Evolutionary conservation across 495 filamentous ascomycete species (phyloP).

Genomic region (Annulohypoxylon stygium): DNA sequence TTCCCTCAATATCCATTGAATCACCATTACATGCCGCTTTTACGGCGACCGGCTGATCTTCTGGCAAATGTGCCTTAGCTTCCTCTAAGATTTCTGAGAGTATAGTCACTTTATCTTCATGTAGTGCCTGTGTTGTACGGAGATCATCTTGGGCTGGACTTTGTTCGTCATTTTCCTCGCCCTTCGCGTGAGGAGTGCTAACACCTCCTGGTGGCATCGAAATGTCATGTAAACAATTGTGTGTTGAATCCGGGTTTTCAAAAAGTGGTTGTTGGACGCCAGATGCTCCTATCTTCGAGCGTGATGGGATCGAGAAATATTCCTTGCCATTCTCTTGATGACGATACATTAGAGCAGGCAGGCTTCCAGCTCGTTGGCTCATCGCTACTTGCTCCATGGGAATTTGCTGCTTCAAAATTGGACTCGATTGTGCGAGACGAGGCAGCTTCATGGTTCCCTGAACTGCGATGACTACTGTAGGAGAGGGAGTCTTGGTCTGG

Average conservation of each 20-base stretch:
- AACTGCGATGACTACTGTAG: neutral
- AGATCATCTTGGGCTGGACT: neutral
- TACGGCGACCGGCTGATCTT: neutral
- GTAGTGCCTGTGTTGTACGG: neutral
- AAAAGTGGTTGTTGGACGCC: neutral
- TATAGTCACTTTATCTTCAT: neutral
- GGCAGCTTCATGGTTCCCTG: neutral
- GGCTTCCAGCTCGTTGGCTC: conserved; percentile 9
- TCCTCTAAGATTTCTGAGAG: neutral
- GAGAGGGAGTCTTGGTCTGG: conserved; percentile 25
- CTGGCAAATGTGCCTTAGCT: neutral
- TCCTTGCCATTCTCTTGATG: neutral
- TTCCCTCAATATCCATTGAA: conserved; percentile 27
- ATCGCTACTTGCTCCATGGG: neutral
- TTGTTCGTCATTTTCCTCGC: neutral
- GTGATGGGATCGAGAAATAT: neutral
- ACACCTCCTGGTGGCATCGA: neutral
- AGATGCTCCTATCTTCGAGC: neutral
- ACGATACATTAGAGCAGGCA: neutral
- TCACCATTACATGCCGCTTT: conserved; percentile 38
- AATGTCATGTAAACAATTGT: neutral
- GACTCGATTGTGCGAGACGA: conserved; percentile 8
- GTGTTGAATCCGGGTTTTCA: neutral
- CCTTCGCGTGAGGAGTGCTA: neutral
- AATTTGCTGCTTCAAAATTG: conserved; percentile 4